Percentiles rank a stretch among this genome's conserved stretches.
Evolutionary conservation across 1,139 yeast species (phyloP).

Genomic region (Lodderomyces margitis): DNA sequence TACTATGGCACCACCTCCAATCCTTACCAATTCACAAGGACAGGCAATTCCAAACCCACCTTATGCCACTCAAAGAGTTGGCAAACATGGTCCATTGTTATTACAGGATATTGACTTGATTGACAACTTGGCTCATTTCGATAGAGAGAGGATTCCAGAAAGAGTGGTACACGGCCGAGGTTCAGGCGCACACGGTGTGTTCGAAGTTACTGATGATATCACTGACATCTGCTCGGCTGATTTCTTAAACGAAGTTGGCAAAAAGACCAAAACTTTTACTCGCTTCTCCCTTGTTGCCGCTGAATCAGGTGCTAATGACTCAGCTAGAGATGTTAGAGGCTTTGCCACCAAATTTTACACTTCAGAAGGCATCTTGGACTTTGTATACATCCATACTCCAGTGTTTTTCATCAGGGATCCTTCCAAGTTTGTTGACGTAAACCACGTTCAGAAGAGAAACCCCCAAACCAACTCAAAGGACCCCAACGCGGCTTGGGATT

Average conservation of each 20-base stretch:
- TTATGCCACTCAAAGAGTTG: conserved; percentile 71
- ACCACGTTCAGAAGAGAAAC: conserved; percentile 79
- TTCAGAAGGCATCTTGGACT: conserved; percentile 84
- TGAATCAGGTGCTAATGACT: conserved; percentile 78
- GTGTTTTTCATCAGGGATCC: conserved; percentile 85
- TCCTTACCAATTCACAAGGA: conserved; percentile 72
- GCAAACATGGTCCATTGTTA: conserved; percentile 71
- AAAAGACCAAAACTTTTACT: conserved; percentile 69
- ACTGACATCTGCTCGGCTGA: conserved; percentile 70
- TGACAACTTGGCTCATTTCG: conserved; percentile 79
- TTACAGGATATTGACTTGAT: conserved; percentile 76
- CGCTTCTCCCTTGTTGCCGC: conserved; percentile 91
- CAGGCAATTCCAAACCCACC: conserved; percentile 62
- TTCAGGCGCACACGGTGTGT: conserved; percentile 79
- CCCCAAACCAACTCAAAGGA: conserved; percentile 83
- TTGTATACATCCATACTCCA: conserved; percentile 89
- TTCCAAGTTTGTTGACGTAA: conserved; percentile 81
- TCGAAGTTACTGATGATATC: conserved; percentile 81
- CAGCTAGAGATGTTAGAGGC: conserved; percentile 90
- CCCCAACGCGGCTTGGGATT: conserved; percentile 72
- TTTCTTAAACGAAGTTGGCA: conserved; percentile 69
- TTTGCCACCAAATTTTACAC: conserved; percentile 81
- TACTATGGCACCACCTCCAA: conserved; percentile 24
- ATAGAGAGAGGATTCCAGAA: conserved; percentile 85
- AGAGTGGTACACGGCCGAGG: conserved; percentile 92